A percentile compares a stretch with the other conserved stretches of the same genome.
Conservation (phyloP, 257 asterid genomes). For the Catharanthus roseus region DNA sequence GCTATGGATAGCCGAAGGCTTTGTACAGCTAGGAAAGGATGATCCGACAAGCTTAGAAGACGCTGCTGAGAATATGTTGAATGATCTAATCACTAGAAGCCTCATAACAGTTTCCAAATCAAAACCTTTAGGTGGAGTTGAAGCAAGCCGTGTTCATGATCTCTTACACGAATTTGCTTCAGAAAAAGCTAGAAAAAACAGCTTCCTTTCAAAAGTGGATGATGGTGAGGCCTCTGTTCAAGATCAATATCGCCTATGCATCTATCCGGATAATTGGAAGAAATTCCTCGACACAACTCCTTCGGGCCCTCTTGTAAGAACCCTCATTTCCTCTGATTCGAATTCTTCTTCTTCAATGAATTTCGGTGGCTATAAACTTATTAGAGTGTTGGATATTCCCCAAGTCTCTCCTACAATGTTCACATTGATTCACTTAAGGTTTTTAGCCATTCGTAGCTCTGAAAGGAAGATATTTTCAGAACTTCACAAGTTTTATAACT, state of each 20-base stretch:
- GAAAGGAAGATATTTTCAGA: neutral
- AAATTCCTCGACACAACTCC: neutral
- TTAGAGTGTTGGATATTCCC: slow-evolving; percentile 14
- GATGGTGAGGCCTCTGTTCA: no score
- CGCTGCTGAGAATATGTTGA: slow-evolving; percentile 10
- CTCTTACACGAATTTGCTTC: slow-evolving; percentile 8
- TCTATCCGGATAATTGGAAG: neutral
- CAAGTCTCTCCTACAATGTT: neutral
- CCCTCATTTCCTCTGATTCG: no score
- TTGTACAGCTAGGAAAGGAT: no score
- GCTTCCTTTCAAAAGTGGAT: neutral
- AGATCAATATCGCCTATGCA: neutral
- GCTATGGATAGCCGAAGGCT: no score
- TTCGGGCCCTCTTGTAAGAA: neutral
- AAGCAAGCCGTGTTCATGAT: slow-evolving; percentile 2
- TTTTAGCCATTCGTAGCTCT: no score
- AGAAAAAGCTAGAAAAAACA: slow-evolving; percentile 14
- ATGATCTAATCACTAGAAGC: slow-evolving; percentile 15
- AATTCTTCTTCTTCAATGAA: neutral
- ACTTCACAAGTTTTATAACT: neutral
- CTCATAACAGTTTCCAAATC: slow-evolving; percentile 4
- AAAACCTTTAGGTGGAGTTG: neutral
- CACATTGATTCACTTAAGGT: no score
- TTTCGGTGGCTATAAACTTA: slow-evolving; percentile 10
- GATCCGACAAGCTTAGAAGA: slow-evolving; percentile 4